phyloP scores from a whole-genome alignment of 1,284 basidiomycete species.

The Marasmius fiardii region DNA sequence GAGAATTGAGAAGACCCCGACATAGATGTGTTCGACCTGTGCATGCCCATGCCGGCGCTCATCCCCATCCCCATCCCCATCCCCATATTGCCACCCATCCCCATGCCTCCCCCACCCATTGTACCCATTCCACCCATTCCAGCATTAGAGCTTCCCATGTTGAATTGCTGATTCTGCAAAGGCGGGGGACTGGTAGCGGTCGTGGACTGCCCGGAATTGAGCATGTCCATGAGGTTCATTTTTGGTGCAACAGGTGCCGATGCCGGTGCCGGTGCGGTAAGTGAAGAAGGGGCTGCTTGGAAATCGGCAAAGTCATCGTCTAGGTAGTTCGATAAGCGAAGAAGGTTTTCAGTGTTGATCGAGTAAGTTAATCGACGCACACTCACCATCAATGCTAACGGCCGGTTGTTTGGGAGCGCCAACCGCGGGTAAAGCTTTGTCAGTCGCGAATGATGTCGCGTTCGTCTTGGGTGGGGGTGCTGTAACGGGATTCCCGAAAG shows the following conservation, averaged over 20 bases:
- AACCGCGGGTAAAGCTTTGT: constrained; percentile 59
- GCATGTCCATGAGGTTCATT: constrained; percentile 52
- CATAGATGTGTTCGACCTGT: constrained; percentile 22
- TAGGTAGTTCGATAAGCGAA: constrained; percentile 16
- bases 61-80: constrained; percentile 18
- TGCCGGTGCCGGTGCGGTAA: constrained; percentile 28
- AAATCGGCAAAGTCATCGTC: constrained; percentile 94
- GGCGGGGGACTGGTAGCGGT: constrained; percentile 15
- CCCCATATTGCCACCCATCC: constrained; percentile 15
- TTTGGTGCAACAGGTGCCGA: constrained; percentile 30
- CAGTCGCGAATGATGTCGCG: constrained; percentile 32
- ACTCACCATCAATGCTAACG: constrained; percentile 43
- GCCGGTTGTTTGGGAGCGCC: constrained; percentile 18
- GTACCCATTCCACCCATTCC: background rate
- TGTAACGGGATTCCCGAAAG: constrained; percentile 27
- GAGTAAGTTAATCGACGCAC: no score
- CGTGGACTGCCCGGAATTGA: constrained; percentile 32
- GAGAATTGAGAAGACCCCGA: constrained; percentile 5
- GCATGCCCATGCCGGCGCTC: constrained; percentile 19
- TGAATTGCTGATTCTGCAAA: constrained; percentile 19
- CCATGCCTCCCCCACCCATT: constrained; percentile 13
- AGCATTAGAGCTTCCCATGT: constrained; percentile 2
- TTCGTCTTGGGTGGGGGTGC: constrained; percentile 20
- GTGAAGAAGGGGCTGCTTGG: constrained; percentile 64
- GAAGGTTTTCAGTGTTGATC: no score